Conservation (phyloP, 805 yeast species). For the Saccharomycopsis fodiens region DNA sequence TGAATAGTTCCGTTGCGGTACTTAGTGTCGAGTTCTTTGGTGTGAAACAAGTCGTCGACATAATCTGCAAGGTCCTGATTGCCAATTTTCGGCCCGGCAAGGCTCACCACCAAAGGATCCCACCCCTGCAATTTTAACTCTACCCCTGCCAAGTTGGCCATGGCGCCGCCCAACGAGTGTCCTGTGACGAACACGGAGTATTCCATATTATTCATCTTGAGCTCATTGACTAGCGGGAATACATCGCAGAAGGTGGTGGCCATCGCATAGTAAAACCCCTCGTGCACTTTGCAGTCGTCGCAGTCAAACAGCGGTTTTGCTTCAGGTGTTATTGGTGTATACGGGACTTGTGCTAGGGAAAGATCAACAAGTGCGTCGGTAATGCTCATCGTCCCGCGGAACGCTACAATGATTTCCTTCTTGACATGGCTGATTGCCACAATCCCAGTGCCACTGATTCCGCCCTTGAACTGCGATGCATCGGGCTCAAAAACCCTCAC, state of each 20-base stretch:
- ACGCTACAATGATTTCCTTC: conserved; percentile 40
- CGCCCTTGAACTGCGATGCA: background rate
- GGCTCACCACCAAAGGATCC: conserved; percentile 48
- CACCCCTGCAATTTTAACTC: conserved; percentile 51
- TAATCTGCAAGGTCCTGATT: conserved; percentile 41
- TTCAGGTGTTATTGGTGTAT: conserved; percentile 35
- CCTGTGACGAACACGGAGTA: conserved; percentile 53
- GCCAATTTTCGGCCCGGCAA: conserved; percentile 62
- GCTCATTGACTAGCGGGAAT: conserved; percentile 30
- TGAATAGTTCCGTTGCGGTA: conserved; percentile 25
- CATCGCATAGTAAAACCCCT: conserved; percentile 50
- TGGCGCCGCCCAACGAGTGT: conserved; percentile 73
- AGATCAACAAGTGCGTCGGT: conserved; percentile 61
- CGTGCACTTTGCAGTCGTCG: conserved; percentile 45
- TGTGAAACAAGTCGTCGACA: conserved; percentile 43
- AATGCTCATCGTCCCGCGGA: conserved; percentile 56
- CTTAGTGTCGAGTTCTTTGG: conserved; percentile 26
- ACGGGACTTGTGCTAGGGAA: conserved; percentile 37
- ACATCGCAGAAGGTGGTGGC: conserved; percentile 33
- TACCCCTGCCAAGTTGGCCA: conserved; percentile 54
- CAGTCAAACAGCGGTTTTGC: background rate
- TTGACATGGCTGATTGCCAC: conserved; percentile 41
- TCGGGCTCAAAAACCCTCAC: conserved; percentile 12
- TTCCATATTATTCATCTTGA: conserved; percentile 33
- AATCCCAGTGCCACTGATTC: conserved; percentile 41